phyloP scores from a whole-genome alignment of 257 asterid genomes.

The Eucommia ulmoides region DNA sequence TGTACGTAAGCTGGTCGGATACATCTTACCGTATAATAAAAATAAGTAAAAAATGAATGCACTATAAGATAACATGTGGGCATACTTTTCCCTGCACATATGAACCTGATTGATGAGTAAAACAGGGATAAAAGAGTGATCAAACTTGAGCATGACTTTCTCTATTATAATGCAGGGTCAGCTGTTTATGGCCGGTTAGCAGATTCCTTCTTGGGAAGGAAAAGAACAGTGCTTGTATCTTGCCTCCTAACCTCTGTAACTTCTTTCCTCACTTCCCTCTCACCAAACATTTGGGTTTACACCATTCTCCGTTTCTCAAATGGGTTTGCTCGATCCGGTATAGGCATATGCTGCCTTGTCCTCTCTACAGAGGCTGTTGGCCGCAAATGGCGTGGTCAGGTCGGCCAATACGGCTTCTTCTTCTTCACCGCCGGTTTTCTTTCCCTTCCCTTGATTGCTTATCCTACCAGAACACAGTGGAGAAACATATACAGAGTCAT shows the following conservation, averaged over 20 bases:
- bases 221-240: conserved; percentile 33
- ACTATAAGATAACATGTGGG: too few relatives aligned
- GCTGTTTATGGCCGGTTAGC: conserved; percentile 34
- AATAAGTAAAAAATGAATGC: too few relatives aligned
- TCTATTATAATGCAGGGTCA: conserved; percentile 23
- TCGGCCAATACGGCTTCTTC: conserved; percentile 32
- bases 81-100: too few relatives aligned
- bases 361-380: conserved; percentile 51
- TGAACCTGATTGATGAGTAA: too few relatives aligned
- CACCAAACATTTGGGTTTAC: conserved; percentile 50
- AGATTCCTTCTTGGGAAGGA: conserved; percentile 35
- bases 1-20: too few relatives aligned
- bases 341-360: conserved; percentile 44
- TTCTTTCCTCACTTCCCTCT: conserved; percentile 36
- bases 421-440: not conserved
- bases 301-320: conserved; percentile 38
- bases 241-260: conserved; percentile 43
- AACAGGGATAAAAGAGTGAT: too few relatives aligned
- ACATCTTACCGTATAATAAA: too few relatives aligned
- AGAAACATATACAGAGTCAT: not conserved
- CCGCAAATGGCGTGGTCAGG: conserved; percentile 45
- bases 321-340: conserved; percentile 52
- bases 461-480: not conserved
- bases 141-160: not conserved
- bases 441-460: not conserved